These are phyloP conservation scores for Crassisporium funariophilum DNA, from an alignment of 768 basidiomycete genomes.

Conservation along the genomic window DNA sequence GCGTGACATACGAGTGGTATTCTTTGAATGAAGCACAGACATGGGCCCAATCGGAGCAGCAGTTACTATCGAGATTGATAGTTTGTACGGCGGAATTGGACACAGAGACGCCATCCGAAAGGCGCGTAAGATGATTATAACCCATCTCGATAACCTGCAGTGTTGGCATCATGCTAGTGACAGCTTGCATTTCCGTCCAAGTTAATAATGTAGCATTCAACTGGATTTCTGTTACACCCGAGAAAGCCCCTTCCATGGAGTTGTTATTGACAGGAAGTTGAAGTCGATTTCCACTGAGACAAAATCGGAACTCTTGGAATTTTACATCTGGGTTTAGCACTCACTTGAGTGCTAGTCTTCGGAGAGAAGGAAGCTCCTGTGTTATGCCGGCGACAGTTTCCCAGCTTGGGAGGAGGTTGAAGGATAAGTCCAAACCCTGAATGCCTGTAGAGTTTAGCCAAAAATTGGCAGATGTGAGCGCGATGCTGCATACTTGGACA, in stretches of 20 bases:
- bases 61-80: constrained; percentile 75
- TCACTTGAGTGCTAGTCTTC: constrained; percentile 78
- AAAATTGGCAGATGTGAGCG: constrained; percentile 3
- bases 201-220: constrained; percentile 72
- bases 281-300: constrained; percentile 69
- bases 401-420: constrained; percentile 76
- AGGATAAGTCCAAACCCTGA: constrained; percentile 79
- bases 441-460: constrained; percentile 50
- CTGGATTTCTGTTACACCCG: constrained; percentile 61
- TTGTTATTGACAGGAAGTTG: constrained; percentile 34
- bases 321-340: constrained; percentile 27
- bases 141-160: constrained; percentile 67
- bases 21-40: constrained; percentile 44
- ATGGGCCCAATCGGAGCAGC: constrained; percentile 56
- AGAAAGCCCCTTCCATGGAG: constrained; percentile 45
- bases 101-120: constrained; percentile 27
- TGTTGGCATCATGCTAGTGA: constrained; percentile 53
- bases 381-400: constrained; percentile 63
- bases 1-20: constrained; percentile 47
- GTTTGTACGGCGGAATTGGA: constrained; percentile 39
- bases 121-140: constrained; percentile 56
- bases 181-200: constrained; percentile 66
- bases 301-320: constrained; percentile 17
- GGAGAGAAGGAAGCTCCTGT: constrained; percentile 59
- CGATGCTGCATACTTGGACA: constrained; percentile 63